Evolutionary conservation across 1,284 basidiomycete species (phyloP).

Genomic region (Melampsora allii-populina): DNA sequence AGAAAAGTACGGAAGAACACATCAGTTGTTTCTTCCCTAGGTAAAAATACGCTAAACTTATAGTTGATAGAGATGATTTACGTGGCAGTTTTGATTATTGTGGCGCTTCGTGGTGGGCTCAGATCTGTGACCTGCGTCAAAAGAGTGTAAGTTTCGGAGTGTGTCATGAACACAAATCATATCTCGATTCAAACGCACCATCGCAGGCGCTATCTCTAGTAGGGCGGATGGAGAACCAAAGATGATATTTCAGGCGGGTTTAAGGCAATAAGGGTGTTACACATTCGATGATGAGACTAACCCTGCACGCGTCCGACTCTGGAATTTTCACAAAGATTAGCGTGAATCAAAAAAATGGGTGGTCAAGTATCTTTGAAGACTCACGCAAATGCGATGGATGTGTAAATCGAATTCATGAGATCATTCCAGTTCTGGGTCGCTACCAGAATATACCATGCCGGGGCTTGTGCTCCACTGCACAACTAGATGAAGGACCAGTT

Average conservation of each 20-base stretch:
- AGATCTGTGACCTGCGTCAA: conserved; percentile 17
- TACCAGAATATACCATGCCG: conserved; percentile 41
- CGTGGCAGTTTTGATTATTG: conserved; percentile 30
- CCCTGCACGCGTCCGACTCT: conserved; percentile 34
- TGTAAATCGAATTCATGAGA: conserved; percentile 37
- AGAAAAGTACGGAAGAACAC: neutral
- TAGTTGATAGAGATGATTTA: neutral
- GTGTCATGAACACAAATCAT: neutral
- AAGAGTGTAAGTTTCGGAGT: neutral
- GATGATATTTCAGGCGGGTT: neutral
- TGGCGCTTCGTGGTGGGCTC: conserved; percentile 13
- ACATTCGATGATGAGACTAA: neutral
- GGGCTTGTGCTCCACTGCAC: conserved; percentile 30
- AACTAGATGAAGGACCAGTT: conserved; percentile 9
- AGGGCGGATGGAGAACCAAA: neutral
- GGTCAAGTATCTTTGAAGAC: neutral
- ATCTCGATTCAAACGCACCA: conserved; percentile 6
- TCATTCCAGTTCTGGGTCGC: conserved; percentile 42
- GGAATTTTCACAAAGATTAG: neutral
- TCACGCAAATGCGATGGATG: conserved; percentile 27
- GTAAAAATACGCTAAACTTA: too few species aligned
- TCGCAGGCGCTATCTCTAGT: conserved; percentile 24
- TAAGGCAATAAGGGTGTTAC: neutral
- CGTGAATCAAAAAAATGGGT: neutral
- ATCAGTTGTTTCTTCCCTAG: too few species aligned